Evolutionary conservation across 495 filamentous ascomycete genomes (phyloP).

Genomic region (Xylaria curta): DNA sequence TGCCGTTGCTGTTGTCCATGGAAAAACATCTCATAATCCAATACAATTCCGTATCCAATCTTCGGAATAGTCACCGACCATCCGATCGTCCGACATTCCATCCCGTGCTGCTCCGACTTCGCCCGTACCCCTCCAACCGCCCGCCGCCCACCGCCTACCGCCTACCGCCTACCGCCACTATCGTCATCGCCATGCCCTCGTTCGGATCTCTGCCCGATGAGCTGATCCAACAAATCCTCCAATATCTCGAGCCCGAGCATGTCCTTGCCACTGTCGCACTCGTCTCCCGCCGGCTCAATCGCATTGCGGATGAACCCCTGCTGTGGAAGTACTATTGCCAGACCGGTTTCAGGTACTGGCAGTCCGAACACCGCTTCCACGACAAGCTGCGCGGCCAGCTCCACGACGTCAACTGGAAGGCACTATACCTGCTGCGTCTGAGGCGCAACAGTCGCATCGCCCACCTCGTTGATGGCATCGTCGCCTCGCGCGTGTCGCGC

Average conservation of each 20-base stretch:
- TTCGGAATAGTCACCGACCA: not conserved
- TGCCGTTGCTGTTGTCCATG: not conserved
- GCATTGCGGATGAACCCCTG: conserved; percentile 69
- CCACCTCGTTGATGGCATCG: conserved; percentile 69
- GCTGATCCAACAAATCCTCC: conserved; percentile 72
- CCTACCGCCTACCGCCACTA: not conserved
- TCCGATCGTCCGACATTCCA: not conserved
- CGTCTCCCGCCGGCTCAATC: conserved; percentile 68
- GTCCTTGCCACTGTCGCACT: conserved; percentile 57
- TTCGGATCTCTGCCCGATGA: conserved; percentile 69
- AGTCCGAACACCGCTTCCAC: conserved; percentile 65
- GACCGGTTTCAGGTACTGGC: conserved; percentile 74
- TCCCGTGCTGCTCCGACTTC: not conserved
- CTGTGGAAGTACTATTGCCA: conserved; percentile 82
- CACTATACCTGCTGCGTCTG: conserved; percentile 68
- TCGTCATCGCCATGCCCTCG: conserved; percentile 37
- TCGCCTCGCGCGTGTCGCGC: conserved; percentile 70
- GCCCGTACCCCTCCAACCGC: not conserved
- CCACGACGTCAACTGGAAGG: conserved; percentile 76
- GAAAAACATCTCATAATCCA: not conserved
- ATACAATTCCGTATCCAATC: not conserved
- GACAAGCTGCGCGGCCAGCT: conserved; percentile 58
- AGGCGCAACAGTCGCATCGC: conserved; percentile 61
- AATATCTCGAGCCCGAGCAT: conserved; percentile 62
- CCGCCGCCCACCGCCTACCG: not conserved